Evolutionary conservation across 148 eudicot species (phyloP), one percentile per base, ranked within the genome.

Genomic region (Diospyros kaki): DNA sequence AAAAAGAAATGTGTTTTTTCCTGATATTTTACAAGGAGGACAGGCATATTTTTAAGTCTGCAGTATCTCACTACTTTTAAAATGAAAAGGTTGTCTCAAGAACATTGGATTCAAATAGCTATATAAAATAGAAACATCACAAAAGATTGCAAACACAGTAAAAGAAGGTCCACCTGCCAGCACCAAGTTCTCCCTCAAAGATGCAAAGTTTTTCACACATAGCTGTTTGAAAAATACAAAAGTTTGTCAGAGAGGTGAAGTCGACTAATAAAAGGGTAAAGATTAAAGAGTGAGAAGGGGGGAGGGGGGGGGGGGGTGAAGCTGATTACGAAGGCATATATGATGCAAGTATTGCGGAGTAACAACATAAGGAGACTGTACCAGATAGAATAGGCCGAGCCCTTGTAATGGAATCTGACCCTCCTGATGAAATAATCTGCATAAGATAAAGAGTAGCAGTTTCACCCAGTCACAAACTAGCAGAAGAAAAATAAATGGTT

Each of bases 371-470:
- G n/a, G 43, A 68, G 63, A 74, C 56, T 73, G 76, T 83, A 94
- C 98, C 97, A 68, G 93, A 87, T 72, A 94, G 86, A 62, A 94
- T 77, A 72, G 93, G 91, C 8, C 71, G 84, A 44, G 95, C 90
- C 84, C 70, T 83, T 62, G 88, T 58, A 66, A 82, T 81, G 55
- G 95, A 88, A 78, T 81, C 87, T 63, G 91, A 73, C 66, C 75
- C 83, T 85, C 98, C 97, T 52, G 98, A 90, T 55, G 97, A 80
- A 70, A 86, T 75, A 68, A 92, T 80, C 98, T 94, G 79, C 60
- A 68, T 17, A 66, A 56, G 45, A 48, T 48, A 41, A 41, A 75
- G 45, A 38, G 76, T 40, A 71, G 40, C 66, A 67, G 64, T 70
- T 61, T 18, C 43, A 40, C 42, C 55, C 40, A 44, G 58, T 67